Percentiles rank a stretch among this genome's conserved stretches.
phyloP scores from a whole-genome alignment of 2,329 filamentous ascomycete genomes.

The Cercospora sesami region DNA sequence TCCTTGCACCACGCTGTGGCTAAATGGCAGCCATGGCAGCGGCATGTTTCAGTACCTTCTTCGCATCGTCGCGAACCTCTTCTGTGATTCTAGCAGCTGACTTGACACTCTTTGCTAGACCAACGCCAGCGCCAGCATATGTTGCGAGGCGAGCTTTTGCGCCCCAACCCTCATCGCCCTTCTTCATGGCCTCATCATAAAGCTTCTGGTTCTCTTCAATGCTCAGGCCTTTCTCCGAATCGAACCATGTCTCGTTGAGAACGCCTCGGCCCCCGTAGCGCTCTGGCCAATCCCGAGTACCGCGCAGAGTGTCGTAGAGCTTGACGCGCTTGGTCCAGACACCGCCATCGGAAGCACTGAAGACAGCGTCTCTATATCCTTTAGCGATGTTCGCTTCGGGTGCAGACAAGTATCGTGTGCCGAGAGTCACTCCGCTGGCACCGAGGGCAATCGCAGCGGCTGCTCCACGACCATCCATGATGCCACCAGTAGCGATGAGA shows the following conservation, averaged over 20 bases:
- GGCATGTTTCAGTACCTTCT: conserved; percentile 35
- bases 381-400: conserved; percentile 49
- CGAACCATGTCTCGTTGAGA: conserved; percentile 55
- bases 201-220: conserved; percentile 48
- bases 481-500: conserved; percentile 61
- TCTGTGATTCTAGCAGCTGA: conserved; percentile 55
- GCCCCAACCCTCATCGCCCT: conserved; percentile 56
- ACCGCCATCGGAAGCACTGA: conserved; percentile 53
- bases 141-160: conserved; percentile 57
- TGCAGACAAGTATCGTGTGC: conserved; percentile 62
- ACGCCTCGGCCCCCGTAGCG: conserved; percentile 60
- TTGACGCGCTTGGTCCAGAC: conserved; percentile 52
- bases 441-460: conserved; percentile 59
- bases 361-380: conserved; percentile 51
- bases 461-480: conserved; percentile 57
- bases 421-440: conserved; percentile 57
- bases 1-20: neutral
- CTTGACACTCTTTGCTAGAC: conserved; percentile 55
- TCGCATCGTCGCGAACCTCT: conserved; percentile 47
- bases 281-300: conserved; percentile 59
- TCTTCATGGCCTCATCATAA: conserved; percentile 52
- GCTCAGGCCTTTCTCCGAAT: conserved; percentile 43
- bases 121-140: conserved; percentile 64
- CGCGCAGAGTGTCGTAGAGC: conserved; percentile 56
- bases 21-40: conserved; percentile 1